Evolutionary conservation across 108 stramenopile species (phyloP), one percentile per base, ranked within the genome.

Genomic region (Cyclotella cryptica): DNA sequence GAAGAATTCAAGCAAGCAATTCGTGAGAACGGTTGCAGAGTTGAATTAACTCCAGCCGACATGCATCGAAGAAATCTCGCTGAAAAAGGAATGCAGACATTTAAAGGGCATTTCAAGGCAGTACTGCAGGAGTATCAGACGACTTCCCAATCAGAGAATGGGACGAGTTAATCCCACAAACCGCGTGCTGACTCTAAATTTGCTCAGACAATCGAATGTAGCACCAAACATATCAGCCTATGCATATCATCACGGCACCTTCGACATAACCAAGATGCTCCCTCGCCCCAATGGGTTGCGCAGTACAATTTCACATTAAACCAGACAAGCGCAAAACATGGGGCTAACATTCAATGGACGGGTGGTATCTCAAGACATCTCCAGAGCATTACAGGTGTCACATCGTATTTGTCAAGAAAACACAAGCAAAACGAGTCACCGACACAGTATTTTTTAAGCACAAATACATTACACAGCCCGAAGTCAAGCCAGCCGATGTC

Each of bases 1-100:
- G 49, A 51, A 19, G 49, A 51, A 51, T 8, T 51, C 49, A 51
- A 51, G 8, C 49, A 51, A 51, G 49, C 49, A 51, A 51, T 51
- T 19, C 49, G 49, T 51, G 49, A 51, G 49, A 51, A 51, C 49
- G 8, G 8, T 19, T 51, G 49, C 49, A 17, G 49, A 51, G 49
- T 51, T 3, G 49, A 51, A 51, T 51, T 51, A 51, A 51, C 49
- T 1, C 49, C 49, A 51, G 49, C 49, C 3, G 49, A 51, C 49
- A 51, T 51, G 49, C 49, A 51, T 8, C 66, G 80, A 14, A 51
- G 70, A 41, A 87, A 88, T 66, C 59, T 82, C 8, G 87, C 87
- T 15, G 78, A 88, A 69, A 77, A 73, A 29, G 87, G 84, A 19
- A 87, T 87, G n/a, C 84, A 69, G 26, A 87, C 87, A 22, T 87